phyloP scores from a whole-genome alignment of 108 stramenopile species.

The Skeletonema grethae region DNA sequence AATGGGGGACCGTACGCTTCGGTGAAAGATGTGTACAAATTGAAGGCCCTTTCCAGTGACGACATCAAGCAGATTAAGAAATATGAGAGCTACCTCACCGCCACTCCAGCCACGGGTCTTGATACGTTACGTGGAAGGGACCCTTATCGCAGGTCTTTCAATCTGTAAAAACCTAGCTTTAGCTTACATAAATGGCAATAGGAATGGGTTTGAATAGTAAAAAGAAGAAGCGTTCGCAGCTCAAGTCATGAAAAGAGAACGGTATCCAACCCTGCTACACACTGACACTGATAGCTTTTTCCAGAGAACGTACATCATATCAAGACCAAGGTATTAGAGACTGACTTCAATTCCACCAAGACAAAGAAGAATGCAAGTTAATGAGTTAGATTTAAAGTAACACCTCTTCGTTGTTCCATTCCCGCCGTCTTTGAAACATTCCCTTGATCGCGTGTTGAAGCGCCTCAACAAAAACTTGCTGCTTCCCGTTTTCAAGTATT shows the following conservation, averaged over 20 bases:
- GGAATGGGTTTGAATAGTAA: not conserved
- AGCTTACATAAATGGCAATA: too few species aligned
- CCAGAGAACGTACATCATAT: not conserved
- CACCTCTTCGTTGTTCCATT: not conserved
- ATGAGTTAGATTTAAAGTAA: not conserved
- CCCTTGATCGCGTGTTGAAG: too few species aligned
- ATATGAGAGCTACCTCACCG: slow-evolving; percentile 67
- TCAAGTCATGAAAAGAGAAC: not conserved
- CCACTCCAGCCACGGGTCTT: slow-evolving; percentile 34
- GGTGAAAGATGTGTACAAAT: slow-evolving; percentile 72
- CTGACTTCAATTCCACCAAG: not conserved
- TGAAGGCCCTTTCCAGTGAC: slow-evolving; percentile 53
- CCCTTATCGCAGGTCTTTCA: slow-evolving; percentile 12
- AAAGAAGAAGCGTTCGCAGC: not conserved
- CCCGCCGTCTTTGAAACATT: not conserved
- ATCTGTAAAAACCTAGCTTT: not conserved
- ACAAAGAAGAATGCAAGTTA: not conserved
- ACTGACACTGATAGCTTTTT: not conserved
- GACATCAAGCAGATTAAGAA: slow-evolving; percentile 69
- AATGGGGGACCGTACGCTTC: slow-evolving; percentile 60
- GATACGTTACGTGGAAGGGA: slow-evolving; percentile 9
- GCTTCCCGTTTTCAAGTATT: too few species aligned
- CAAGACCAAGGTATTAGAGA: too few species aligned
- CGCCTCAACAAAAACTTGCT: too few species aligned
- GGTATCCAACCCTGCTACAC: not conserved